Evolutionary conservation across 2,329 filamentous ascomycete genomes (phyloP).

Genomic region (Calonectria montana): DNA sequence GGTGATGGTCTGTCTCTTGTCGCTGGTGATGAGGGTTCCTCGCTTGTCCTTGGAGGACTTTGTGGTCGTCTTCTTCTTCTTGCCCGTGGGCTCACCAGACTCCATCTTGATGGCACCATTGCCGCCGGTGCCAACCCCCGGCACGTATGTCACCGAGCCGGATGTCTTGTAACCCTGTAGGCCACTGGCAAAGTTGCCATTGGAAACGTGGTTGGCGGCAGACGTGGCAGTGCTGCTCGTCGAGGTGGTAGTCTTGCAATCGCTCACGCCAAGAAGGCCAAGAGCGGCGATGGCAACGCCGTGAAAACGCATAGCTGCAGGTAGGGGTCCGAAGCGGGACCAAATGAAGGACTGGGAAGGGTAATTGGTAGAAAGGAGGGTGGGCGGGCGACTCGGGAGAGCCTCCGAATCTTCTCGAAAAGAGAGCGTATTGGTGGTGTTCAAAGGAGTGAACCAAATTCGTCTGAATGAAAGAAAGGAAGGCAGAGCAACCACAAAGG

Average conservation of each 20-base stretch:
- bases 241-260: background rate
- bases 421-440: background rate
- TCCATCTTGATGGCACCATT: constrained; percentile 2
- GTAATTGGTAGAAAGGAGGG: background rate
- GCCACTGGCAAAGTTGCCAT: background rate
- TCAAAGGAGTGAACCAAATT: constrained; percentile 11
- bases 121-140: background rate
- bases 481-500: background rate
- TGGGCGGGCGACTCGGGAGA: constrained; percentile 9
- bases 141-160: background rate
- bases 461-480: background rate
- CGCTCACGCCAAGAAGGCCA: constrained; percentile 2
- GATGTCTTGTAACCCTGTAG: background rate
- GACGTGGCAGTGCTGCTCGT: background rate
- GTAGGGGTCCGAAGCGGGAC: background rate
- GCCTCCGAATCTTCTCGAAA: background rate
- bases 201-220: background rate
- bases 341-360: background rate
- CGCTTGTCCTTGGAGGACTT: background rate
- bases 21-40: background rate
- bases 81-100: background rate
- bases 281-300: constrained; percentile 14
- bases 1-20: background rate
- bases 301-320: constrained; percentile 14
- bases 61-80: background rate